Conservation (phyloP, 2,329 filamentous ascomycete species). For the Ambrosiella cleistominuta region DNA sequence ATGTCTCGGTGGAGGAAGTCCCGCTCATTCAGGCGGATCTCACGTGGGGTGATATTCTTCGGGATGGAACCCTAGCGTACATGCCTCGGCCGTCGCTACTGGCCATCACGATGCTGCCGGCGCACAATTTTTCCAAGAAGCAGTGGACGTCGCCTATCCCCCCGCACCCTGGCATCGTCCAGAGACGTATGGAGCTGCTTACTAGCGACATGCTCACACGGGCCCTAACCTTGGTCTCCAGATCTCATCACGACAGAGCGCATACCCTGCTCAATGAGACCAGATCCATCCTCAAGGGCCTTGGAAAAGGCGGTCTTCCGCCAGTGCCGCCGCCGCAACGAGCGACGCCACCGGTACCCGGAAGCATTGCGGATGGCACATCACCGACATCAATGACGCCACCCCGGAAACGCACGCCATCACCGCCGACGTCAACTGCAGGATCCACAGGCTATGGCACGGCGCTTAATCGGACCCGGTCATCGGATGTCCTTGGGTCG, state of each 20-base stretch:
- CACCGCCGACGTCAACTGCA: slow-evolving; percentile 32
- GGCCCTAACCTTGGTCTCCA: slow-evolving; percentile 74
- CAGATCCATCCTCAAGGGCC: slow-evolving; percentile 81
- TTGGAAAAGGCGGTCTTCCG: slow-evolving; percentile 85
- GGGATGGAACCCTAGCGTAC: slow-evolving; percentile 72
- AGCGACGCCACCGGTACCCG: slow-evolving; percentile 21
- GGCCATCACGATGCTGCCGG: slow-evolving; percentile 87
- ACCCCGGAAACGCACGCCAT: slow-evolving; percentile 38
- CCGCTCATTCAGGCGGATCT: slow-evolving; percentile 91
- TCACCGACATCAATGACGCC: slow-evolving; percentile 31
- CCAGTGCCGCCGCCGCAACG: slow-evolving; percentile 52
- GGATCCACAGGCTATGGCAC: slow-evolving; percentile 26
- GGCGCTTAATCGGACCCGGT: slow-evolving; percentile 31
- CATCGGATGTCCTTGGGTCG: slow-evolving; percentile 35
- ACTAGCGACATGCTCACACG: slow-evolving; percentile 96
- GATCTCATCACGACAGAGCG: slow-evolving; percentile 83
- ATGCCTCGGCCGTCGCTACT: slow-evolving; percentile 77
- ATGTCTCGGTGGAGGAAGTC: slow-evolving; percentile 79
- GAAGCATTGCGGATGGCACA: slow-evolving; percentile 6
- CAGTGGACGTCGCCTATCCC: slow-evolving; percentile 71
- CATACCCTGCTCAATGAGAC: slow-evolving; percentile 88
- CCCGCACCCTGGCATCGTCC: slow-evolving; percentile 85
- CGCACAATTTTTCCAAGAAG: slow-evolving; percentile 41
- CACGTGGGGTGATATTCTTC: slow-evolving; percentile 79
- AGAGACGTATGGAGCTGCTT: slow-evolving; percentile 90